Evolutionary conservation across 257 asterid species (phyloP).

Genomic region (Plantago major): DNA sequence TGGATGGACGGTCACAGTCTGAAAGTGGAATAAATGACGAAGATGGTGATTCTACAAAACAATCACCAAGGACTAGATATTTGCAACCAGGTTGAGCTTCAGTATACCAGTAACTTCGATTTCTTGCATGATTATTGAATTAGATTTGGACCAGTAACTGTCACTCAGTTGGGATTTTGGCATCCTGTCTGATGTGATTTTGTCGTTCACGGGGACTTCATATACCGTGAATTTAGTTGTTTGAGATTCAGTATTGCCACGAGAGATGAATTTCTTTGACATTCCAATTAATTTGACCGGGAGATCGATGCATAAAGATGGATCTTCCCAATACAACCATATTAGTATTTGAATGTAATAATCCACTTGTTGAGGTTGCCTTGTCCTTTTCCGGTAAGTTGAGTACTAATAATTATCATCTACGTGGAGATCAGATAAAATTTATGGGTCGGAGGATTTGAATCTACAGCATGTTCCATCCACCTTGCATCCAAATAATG

Average conservation of each 20-base stretch:
- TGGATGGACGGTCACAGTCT: slow-evolving; percentile 64
- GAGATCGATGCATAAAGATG: no score
- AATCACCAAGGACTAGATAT: slow-evolving; percentile 34
- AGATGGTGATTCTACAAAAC: slow-evolving; percentile 48
- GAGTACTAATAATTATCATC: slow-evolving; percentile 19
- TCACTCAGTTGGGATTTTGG: neutral
- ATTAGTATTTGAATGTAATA: neutral
- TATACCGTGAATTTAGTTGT: neutral
- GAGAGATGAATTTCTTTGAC: no score
- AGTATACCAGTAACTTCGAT: slow-evolving; percentile 10
- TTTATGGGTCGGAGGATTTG: slow-evolving; percentile 25
- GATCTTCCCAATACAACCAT: no score
- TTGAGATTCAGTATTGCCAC: no score
- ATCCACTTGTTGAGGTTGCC: neutral
- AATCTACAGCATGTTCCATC: slow-evolving; percentile 41
- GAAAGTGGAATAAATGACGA: slow-evolving; percentile 55
- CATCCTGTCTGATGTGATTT: neutral
- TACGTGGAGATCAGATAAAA: slow-evolving; percentile 42
- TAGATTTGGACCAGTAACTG: neutral
- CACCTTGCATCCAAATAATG: slow-evolving; percentile 39
- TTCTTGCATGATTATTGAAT: neutral
- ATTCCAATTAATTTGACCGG: no score
- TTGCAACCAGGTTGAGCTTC: slow-evolving; percentile 43
- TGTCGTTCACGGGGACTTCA: neutral
- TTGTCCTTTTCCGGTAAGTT: neutral